Percentiles rank a stretch among this genome's conserved stretches.
Conservation (phyloP, 495 filamentous ascomycete genomes). For the Talaromyces ruber region DNA sequence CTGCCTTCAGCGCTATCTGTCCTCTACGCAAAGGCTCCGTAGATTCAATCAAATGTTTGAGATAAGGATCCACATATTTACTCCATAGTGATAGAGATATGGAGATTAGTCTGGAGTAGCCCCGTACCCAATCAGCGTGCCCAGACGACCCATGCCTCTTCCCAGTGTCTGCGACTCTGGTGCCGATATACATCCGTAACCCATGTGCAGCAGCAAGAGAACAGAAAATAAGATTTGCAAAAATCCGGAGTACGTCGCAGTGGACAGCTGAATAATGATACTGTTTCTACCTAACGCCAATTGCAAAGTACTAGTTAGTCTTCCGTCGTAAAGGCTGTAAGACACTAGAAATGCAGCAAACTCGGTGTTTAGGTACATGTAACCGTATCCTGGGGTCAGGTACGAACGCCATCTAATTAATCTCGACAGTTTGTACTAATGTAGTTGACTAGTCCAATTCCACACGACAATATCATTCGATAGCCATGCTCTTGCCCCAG, state of each 20-base stretch:
- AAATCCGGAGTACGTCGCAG: background rate
- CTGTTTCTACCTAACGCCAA: background rate
- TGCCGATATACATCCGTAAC: background rate
- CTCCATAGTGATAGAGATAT: background rate
- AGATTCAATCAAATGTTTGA: too few species aligned
- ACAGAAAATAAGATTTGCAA: background rate
- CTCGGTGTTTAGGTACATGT: background rate
- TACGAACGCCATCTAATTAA: background rate
- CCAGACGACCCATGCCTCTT: background rate
- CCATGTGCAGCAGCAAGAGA: background rate
- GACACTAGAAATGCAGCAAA: background rate
- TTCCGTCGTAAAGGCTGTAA: too few species aligned
- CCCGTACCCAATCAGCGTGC: background rate
- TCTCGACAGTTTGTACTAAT: too few species aligned
- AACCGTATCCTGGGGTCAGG: slow-evolving; percentile 4
- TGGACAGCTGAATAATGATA: background rate
- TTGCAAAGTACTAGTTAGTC: background rate
- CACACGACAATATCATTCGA: background rate
- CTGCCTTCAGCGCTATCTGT: background rate
- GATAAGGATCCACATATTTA: background rate
- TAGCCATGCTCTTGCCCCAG: background rate
- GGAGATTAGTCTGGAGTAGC: background rate
- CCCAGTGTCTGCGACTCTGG: background rate
- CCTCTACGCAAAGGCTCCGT: background rate
- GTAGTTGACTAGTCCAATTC: background rate